phyloP scores from a whole-genome alignment of 83 land plant species.

The Diphasiastrum complanatum region DNA sequence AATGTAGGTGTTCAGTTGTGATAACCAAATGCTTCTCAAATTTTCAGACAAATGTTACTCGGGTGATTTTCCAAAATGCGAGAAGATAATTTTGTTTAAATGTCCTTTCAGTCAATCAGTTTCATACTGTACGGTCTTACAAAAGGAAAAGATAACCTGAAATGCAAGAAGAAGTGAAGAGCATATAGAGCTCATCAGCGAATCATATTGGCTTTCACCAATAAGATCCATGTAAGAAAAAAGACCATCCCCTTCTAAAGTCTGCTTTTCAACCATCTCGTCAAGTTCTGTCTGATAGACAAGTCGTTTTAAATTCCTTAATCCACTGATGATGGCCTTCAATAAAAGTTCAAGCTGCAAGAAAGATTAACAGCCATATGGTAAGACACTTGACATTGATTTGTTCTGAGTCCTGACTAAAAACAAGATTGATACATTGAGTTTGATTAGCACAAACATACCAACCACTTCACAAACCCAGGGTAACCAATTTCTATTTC shows the following conservation, averaged over 20 bases:
- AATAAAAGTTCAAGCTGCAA: slow-evolving; percentile 12
- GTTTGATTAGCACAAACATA: too few species aligned
- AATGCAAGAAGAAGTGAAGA: slow-evolving; percentile 4
- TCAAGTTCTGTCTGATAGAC: slow-evolving; percentile 7
- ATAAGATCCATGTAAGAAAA: slow-evolving; percentile 23
- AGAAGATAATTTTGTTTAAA: too few species aligned
- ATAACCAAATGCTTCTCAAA: too few species aligned
- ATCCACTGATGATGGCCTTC: not conserved
- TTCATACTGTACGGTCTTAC: too few species aligned
- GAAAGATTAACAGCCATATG: not conserved
- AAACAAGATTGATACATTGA: too few species aligned
- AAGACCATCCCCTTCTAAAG: slow-evolving; percentile 4
- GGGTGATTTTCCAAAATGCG: too few species aligned
- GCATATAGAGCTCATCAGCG: not conserved
- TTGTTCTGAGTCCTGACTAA: not conserved
- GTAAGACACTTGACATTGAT: not conserved
- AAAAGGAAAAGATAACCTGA: too few species aligned
- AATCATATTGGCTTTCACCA: slow-evolving; percentile 14
- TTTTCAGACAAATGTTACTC: too few species aligned
- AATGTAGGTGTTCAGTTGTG: too few species aligned
- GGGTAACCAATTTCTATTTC: too few species aligned
- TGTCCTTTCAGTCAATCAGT: too few species aligned
- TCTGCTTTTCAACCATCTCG: slow-evolving; percentile 11
- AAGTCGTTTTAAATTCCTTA: slow-evolving; percentile 7
- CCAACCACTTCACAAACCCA: too few species aligned